Evolutionary conservation across 1,139 yeast species (phyloP).

Genomic region (Hansenula lynferdii): DNA sequence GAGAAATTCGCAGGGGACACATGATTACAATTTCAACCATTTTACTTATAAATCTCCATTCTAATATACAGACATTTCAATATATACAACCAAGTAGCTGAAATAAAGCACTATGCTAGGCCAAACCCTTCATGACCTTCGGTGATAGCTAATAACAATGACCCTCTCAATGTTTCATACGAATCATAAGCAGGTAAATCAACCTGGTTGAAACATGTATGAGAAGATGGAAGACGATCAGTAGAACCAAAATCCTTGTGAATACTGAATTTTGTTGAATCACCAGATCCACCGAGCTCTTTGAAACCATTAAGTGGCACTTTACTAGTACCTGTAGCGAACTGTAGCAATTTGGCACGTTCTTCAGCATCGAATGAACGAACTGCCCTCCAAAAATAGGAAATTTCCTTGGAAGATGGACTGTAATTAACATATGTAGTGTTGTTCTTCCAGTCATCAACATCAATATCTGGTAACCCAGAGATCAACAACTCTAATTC

Average conservation of each 20-base stretch:
- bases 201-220: slow-evolving; percentile 93
- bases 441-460: slow-evolving; percentile 91
- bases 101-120: no score
- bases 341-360: slow-evolving; percentile 88
- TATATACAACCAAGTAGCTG: no score
- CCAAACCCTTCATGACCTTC: slow-evolving; percentile 99
- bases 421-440: slow-evolving; percentile 81
- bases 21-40: no score
- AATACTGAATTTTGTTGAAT: slow-evolving; percentile 81
- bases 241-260: slow-evolving; percentile 86
- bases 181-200: slow-evolving; percentile 92
- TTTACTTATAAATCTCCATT: no score
- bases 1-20: no score
- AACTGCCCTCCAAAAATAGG: slow-evolving; percentile 99
- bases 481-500: slow-evolving; percentile 89
- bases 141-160: slow-evolving; percentile 77
- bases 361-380: slow-evolving; percentile 92
- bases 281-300: slow-evolving; percentile 85
- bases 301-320: slow-evolving; percentile 95
- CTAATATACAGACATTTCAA: no score
- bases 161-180: slow-evolving; percentile 79
- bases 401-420: slow-evolving; percentile 80
- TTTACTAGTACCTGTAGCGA: slow-evolving; percentile 96
- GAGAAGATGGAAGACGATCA: slow-evolving; percentile 90
- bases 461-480: slow-evolving; percentile 95